Evolutionary conservation across 2,329 filamentous ascomycete species (phyloP), one percentile per base, ranked within the genome.

Genomic region (Grosmannia huntii): DNA sequence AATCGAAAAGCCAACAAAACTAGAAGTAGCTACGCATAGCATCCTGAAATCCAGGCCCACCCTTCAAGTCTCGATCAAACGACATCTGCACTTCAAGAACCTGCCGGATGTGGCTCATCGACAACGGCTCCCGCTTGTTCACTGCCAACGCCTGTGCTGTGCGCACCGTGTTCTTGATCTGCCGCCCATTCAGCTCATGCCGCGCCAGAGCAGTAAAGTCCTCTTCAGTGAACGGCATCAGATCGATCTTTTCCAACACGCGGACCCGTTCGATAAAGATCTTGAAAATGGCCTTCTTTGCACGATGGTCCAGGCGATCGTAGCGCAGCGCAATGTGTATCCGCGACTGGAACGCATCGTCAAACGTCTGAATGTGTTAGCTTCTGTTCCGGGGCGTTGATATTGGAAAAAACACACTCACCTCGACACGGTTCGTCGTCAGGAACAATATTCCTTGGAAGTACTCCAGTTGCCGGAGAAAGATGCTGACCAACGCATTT

Each of bases 361-460:
- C 90, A 66, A 96, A 95, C 0, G 88, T 63, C 62, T 64, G 21
- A 2, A 2, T 1, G 16, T n/a, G 49, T 57, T 53, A 57, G 59
- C 21, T n/a, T 6, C 12, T 7, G 16, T 12, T 12, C 19, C 4
- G 16, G 6, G 4, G 31, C 25, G 7, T 16, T 16, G 25, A 3
- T 11, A 3, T 5, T 7, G 21, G 6, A 12, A 6, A 6, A 11
- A 23, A 14, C 9, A 23, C 16, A 69, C 70, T 56, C 67, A 77
- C 77, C 73, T 87, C 82, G 1, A 95, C 89, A 1, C 90, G 83
- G 68, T 95, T 95, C 2, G 90, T 95, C 0, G 90, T 96, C 28
- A 96, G 72, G 74, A 96, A 95, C 5, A 95, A 70, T 57, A 95
- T 95, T 3, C 90, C 90, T 67, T 95, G 88, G 72, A 95, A 95